These are phyloP conservation scores for Malbranchea zuffiana DNA, from an alignment of 2,329 filamentous ascomycete species.

Conservation along the genomic window DNA sequence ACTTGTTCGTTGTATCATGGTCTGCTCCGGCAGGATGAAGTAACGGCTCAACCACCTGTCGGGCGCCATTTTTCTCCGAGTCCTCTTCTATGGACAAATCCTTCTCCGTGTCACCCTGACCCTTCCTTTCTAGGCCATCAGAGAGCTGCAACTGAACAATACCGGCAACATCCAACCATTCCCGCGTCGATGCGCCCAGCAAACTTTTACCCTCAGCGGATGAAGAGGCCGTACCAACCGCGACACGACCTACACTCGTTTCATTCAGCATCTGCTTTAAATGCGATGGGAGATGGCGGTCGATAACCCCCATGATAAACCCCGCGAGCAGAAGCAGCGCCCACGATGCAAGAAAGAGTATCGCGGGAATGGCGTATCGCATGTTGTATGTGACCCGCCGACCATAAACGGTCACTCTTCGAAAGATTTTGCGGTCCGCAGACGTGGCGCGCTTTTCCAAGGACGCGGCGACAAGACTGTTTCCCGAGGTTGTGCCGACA, in stretches of 20 bases:
- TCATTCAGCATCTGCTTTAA: slow-evolving; percentile 5
- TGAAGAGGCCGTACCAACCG: not conserved
- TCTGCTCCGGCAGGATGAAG: no score
- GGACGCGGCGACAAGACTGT: no score
- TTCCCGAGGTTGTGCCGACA: no score
- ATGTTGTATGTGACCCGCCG: slow-evolving; percentile 22
- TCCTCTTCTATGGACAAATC: no score
- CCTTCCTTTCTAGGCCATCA: no score
- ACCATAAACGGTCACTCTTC: not conserved
- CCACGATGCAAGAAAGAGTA: slow-evolving; percentile 10
- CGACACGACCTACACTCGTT: slow-evolving; percentile 3
- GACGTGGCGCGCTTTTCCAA: no score
- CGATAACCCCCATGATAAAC: not conserved
- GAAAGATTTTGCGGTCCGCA: not conserved
- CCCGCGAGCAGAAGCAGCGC: not conserved
- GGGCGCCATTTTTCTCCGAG: no score
- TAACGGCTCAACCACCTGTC: no score
- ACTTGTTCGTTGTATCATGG: no score
- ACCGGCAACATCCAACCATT: slow-evolving; percentile 1
- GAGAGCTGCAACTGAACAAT: not conserved
- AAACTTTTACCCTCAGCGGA: not conserved
- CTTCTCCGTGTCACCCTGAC: no score
- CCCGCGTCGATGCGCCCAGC: not conserved
- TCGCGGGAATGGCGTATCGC: slow-evolving; percentile 23
- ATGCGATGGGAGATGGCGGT: not conserved